phyloP scores from a whole-genome alignment of 2,329 filamentous ascomycete species.

The Salinomyces thailandicus region DNA sequence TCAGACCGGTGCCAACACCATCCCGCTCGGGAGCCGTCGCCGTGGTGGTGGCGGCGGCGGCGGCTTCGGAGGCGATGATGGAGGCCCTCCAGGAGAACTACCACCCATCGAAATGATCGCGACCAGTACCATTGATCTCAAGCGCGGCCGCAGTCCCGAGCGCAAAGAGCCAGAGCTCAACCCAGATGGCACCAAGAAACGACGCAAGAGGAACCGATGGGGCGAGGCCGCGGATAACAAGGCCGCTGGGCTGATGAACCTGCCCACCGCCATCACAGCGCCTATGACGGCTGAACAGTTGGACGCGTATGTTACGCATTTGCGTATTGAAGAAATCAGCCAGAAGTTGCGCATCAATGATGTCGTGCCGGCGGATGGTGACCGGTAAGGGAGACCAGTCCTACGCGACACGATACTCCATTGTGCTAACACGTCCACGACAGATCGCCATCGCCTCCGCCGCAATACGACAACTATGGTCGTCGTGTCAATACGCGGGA shows the following conservation, averaged over 20 bases:
- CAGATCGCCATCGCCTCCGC: conserved; percentile 89
- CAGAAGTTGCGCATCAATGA: conserved; percentile 99
- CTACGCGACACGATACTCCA: background rate
- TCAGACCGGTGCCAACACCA: conserved; percentile 96
- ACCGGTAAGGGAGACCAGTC: conserved; percentile 55
- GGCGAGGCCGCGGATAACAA: conserved; percentile 97
- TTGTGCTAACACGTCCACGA: conserved; percentile 4
- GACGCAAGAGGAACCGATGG: conserved; percentile 99
- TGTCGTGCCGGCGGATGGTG: conserved; percentile 91
- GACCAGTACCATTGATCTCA: conserved; percentile 27
- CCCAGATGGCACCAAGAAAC: conserved; percentile 68
- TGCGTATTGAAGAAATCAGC: conserved; percentile 97
- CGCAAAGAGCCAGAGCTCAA: conserved; percentile 26
- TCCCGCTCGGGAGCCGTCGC: conserved; percentile 75
- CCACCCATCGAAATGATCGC: conserved; percentile 28
- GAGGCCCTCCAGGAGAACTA: conserved; percentile 23
- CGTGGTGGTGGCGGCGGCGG: conserved; percentile 67
- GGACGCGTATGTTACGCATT: conserved; percentile 89
- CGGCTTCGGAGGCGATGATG: conserved; percentile 32
- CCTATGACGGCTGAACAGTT: conserved; percentile 98
- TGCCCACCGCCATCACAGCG: conserved; percentile 90
- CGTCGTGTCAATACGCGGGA: conserved; percentile 98
- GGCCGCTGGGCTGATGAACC: conserved; percentile 91
- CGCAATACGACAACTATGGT: conserved; percentile 98
- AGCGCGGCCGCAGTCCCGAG: conserved; percentile 84